Evolutionary conservation across 129 eudicot genomes (phyloP).

Genomic region (Flaveria brownii): DNA sequence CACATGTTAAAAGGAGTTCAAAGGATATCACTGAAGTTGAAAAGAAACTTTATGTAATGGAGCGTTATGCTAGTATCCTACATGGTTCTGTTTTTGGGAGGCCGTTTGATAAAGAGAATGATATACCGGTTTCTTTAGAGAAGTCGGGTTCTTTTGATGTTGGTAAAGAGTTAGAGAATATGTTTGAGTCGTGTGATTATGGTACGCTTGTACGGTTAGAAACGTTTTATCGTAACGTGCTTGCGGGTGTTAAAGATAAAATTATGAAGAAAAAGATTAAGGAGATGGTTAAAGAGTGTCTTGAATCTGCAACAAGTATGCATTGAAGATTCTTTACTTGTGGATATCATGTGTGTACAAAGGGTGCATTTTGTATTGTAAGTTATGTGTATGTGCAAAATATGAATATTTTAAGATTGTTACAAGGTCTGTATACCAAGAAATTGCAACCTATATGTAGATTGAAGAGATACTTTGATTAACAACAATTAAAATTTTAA

Average conservation of each 20-base stretch:
- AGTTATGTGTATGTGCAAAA: slow-evolving; percentile 3
- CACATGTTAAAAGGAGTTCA: slow-evolving; percentile 14
- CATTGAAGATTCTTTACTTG: slow-evolving; percentile 4
- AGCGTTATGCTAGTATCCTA: slow-evolving; percentile 68
- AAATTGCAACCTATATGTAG: neutral
- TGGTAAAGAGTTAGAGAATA: slow-evolving; percentile 73
- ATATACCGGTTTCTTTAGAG: slow-evolving; percentile 50
- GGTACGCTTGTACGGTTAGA: slow-evolving; percentile 59
- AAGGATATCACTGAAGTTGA: slow-evolving; percentile 26
- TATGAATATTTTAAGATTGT: neutral
- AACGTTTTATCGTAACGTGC: slow-evolving; percentile 71
- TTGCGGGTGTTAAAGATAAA: slow-evolving; percentile 75
- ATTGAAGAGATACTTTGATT: too few species aligned
- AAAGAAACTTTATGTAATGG: slow-evolving; percentile 50
- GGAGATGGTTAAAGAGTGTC: slow-evolving; percentile 64
- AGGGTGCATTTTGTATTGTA: neutral
- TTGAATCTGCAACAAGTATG: slow-evolving; percentile 36
- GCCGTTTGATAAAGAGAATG: slow-evolving; percentile 58
- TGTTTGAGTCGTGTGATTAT: slow-evolving; percentile 71
- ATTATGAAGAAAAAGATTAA: slow-evolving; percentile 67
- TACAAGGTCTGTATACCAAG: neutral
- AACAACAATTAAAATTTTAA: too few species aligned
- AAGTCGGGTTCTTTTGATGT: slow-evolving; percentile 52
- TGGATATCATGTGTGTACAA: neutral
- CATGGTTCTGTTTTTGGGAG: slow-evolving; percentile 72